Evolutionary conservation across 192 early-diverging fungal genomes (phyloP).

Genomic region (Umbelopsis vinacea): DNA sequence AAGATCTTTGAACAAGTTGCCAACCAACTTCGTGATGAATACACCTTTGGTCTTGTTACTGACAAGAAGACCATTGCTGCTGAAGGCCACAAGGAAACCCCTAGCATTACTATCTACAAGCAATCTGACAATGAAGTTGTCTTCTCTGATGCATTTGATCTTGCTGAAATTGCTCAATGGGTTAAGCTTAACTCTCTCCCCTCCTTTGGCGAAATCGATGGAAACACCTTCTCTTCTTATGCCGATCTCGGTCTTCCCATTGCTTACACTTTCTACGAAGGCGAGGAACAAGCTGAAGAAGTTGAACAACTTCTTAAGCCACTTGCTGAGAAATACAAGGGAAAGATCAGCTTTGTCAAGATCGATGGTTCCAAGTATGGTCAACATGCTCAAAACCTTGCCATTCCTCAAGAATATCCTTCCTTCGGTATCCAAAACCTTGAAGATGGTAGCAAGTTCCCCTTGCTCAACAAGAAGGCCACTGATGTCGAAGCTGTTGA

Average conservation of each 20-base stretch:
- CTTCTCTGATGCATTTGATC: constrained; percentile 63
- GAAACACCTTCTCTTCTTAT: constrained; percentile 88
- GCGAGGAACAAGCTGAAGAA: constrained; percentile 53
- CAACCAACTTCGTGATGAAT: constrained; percentile 85
- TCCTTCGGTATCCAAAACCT: constrained; percentile 90
- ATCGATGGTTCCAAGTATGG: constrained; percentile 88
- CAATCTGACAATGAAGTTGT: constrained; percentile 74
- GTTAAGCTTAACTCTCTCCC: constrained; percentile 84
- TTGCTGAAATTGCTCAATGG: constrained; percentile 65
- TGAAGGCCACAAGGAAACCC: constrained; percentile 53
- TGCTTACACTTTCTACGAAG: constrained; percentile 84
- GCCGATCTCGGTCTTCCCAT: constrained; percentile 88
- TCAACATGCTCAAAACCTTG: constrained; percentile 85
- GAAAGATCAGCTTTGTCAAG: constrained; percentile 90
- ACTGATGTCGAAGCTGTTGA: constrained; percentile 64
- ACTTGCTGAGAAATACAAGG: constrained; percentile 85
- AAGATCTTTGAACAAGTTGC: constrained; percentile 70
- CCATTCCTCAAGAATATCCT: constrained; percentile 90
- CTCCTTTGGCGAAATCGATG: constrained; percentile 87
- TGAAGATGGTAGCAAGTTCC: constrained; percentile 78
- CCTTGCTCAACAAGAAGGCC: constrained; percentile 74
- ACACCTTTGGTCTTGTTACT: constrained; percentile 78
- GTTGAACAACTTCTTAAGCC: constrained; percentile 63
- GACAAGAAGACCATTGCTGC: constrained; percentile 63
- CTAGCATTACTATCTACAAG: constrained; percentile 85